Evolutionary conservation across 306 rosid species (phyloP).

Genomic region (Sesbania bispinosa): DNA sequence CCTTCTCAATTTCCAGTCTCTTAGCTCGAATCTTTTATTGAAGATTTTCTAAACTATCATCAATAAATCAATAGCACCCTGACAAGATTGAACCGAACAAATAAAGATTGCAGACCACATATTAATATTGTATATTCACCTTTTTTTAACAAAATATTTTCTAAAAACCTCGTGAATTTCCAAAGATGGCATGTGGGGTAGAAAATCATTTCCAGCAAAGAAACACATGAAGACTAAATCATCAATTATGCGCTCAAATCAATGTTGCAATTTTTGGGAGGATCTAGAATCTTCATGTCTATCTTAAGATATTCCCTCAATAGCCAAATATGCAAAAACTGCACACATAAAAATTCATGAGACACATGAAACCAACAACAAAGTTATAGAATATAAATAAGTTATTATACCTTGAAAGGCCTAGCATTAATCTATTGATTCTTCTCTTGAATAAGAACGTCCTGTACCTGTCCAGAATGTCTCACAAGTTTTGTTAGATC

Average conservation of each 20-base stretch:
- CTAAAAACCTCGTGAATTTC: conserved; percentile 40
- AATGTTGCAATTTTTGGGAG: conserved; percentile 20
- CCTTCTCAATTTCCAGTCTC: conserved; percentile 16
- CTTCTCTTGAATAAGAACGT: not conserved
- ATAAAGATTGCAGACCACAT: no score
- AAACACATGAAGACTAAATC: conserved; percentile 57
- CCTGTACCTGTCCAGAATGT: not conserved
- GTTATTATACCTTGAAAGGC: conserved; percentile 41
- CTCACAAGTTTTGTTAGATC: no score
- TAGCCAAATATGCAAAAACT: conserved; percentile 59
- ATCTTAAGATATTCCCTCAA: conserved; percentile 57
- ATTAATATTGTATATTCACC: not conserved
- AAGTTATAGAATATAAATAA: not conserved
- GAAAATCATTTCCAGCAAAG: conserved; percentile 64
- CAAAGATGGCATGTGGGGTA: conserved; percentile 58
- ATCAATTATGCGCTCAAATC: conserved; percentile 57
- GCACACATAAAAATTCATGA: conserved; percentile 10
- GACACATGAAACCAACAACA: not conserved
- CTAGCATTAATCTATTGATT: not conserved
- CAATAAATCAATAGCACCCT: conserved; percentile 51
- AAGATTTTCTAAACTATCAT: conserved; percentile 44
- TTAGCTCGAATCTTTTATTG: conserved; percentile 32
- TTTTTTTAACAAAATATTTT: no score
- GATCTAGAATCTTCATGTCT: conserved; percentile 45
- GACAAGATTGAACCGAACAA: not conserved